Conservation (phyloP, 2,329 filamentous ascomycete genomes). For the Pseudogymnoascus sp. region DNA sequence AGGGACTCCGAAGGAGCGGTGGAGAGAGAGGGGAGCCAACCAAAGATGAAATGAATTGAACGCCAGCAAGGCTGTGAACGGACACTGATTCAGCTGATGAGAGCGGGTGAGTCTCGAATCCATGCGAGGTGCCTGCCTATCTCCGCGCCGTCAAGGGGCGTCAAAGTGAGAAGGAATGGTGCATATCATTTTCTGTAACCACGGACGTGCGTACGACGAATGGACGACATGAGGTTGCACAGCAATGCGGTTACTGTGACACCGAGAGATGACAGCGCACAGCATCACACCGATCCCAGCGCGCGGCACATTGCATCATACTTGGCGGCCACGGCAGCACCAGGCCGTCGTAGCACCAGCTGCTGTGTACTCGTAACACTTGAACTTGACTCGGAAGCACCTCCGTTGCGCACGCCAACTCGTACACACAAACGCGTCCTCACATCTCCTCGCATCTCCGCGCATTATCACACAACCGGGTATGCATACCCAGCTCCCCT, state of each 20-base stretch:
- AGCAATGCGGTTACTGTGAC: background rate
- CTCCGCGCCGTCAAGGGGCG: background rate
- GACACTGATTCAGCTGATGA: background rate
- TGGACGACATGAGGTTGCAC: background rate
- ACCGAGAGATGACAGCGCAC: background rate
- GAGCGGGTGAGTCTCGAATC: background rate
- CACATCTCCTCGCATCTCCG: background rate
- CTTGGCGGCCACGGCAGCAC: background rate
- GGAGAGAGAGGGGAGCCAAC: background rate
- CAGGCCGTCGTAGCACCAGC: background rate
- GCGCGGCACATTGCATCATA: background rate
- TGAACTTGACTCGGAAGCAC: background rate
- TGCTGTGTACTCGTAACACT: background rate
- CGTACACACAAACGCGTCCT: background rate
- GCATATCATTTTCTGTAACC: background rate
- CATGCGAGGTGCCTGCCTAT: background rate
- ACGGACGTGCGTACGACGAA: background rate
- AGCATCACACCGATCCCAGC: background rate
- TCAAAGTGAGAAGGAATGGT: background rate
- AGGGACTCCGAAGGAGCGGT: background rate
- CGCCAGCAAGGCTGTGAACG: background rate
- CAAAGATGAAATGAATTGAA: background rate
- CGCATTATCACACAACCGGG: background rate
- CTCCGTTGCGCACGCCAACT: background rate
- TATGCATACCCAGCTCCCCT: background rate